phyloP scores from a whole-genome alignment of 805 yeast genomes.

The Starmerella vaccinii region DNA sequence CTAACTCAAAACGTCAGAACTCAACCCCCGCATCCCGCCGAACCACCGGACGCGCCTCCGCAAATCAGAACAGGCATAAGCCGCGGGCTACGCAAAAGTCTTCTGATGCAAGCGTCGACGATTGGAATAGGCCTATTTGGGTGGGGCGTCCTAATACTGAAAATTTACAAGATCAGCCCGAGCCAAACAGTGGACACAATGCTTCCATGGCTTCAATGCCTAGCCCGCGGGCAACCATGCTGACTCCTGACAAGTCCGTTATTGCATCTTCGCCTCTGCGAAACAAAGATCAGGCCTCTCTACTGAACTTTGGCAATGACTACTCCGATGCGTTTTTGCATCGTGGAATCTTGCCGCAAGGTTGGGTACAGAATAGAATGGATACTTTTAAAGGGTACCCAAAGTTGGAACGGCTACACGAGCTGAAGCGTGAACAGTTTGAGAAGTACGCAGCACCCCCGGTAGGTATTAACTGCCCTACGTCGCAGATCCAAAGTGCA shows the following conservation, averaged over 20 bases:
- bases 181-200: not conserved
- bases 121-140: not conserved
- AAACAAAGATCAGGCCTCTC: not conserved
- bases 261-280: not conserved
- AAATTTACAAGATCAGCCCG: not conserved
- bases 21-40: not conserved
- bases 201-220: not conserved
- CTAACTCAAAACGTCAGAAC: not conserved
- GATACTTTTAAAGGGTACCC: conserved; percentile 79
- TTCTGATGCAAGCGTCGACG: not conserved
- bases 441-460: conserved; percentile 47
- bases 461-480: conserved; percentile 50
- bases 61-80: not conserved
- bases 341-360: conserved; percentile 51
- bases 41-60: not conserved
- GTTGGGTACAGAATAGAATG: conserved; percentile 52
- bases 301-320: conserved; percentile 48
- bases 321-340: conserved; percentile 61
- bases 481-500: conserved; percentile 45
- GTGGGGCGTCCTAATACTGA: not conserved
- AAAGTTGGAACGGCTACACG: conserved; percentile 57
- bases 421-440: conserved; percentile 53
- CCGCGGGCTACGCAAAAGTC: not conserved
- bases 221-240: not conserved
- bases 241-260: not conserved